Percentiles rank a stretch among this genome's conserved stretches.
Conservation (phyloP, 192 early-diverging fungal species). For the Paraglomus occultum region DNA sequence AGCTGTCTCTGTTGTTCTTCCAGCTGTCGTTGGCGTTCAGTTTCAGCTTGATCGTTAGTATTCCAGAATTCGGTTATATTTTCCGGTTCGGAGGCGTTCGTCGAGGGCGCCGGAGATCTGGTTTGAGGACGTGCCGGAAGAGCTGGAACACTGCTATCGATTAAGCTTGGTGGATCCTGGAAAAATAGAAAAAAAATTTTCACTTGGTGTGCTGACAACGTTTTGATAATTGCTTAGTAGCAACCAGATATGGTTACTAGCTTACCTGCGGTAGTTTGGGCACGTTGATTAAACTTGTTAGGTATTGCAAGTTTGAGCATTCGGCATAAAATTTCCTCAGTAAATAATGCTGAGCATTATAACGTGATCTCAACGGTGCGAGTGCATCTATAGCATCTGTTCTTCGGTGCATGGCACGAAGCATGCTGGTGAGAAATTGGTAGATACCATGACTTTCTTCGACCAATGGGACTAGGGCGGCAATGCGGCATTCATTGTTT, state of each 20-base stretch:
- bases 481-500: constrained; percentile 94
- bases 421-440: constrained; percentile 93
- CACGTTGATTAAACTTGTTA: constrained; percentile 91
- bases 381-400: constrained; percentile 82
- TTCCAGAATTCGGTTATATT: constrained; percentile 64
- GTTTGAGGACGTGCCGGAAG: constrained; percentile 50
- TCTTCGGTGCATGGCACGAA: constrained; percentile 93
- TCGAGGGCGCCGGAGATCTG: constrained; percentile 44
- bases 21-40: constrained; percentile 64
- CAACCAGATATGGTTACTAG: neutral
- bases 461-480: constrained; percentile 93
- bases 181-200: neutral
- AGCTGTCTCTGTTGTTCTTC: constrained; percentile 60
- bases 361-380: constrained; percentile 81
- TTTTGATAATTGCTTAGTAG: neutral
- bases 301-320: constrained; percentile 82
- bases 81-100: constrained; percentile 45
- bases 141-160: constrained; percentile 61
- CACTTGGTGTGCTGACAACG: neutral
- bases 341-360: constrained; percentile 81
- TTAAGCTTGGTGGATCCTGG: constrained; percentile 77
- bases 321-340: constrained; percentile 91
- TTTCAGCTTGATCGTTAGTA: constrained; percentile 60
- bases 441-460: constrained; percentile 96
- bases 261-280: constrained; percentile 69